Conservation (phyloP, 257 asterid genomes). For the Solanum ossicruentum region DNA sequence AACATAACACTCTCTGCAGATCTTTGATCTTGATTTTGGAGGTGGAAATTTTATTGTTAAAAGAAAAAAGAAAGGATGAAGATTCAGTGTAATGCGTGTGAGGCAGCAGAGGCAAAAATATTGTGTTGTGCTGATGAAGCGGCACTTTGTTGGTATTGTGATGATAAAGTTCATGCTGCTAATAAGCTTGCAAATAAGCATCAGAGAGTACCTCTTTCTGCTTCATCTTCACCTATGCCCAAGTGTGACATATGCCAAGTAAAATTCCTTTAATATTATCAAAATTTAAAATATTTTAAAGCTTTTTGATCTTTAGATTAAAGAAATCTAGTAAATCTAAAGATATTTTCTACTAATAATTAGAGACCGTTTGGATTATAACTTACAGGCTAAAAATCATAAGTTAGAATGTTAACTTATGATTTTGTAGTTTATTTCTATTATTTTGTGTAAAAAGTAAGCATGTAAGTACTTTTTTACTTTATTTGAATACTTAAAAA, state of each 20-base stretch:
- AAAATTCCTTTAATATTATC: too few species aligned
- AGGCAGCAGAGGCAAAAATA: conserved; percentile 60
- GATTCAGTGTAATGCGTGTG: conserved; percentile 84
- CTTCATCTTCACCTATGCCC: conserved; percentile 52
- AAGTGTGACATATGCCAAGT: conserved; percentile 93
- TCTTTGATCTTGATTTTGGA: not conserved
- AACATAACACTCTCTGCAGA: not conserved
- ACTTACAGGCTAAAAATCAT: too few species aligned
- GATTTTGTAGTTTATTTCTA: too few species aligned
- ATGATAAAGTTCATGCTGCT: conserved; percentile 62
- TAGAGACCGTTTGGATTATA: too few species aligned
- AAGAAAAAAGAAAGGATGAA: conserved; percentile 23
- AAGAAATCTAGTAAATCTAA: too few species aligned
- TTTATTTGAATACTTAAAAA: too few species aligned
- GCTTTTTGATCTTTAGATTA: too few species aligned
- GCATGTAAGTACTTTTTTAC: too few species aligned
- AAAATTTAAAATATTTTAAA: too few species aligned
- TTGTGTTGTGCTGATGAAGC: conserved; percentile 93
- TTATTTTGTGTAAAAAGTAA: too few species aligned
- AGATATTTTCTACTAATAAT: too few species aligned
- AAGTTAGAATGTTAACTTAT: too few species aligned
- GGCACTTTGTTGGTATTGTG: conserved; percentile 62
- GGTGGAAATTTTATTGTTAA: not conserved
- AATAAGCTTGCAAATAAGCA: conserved; percentile 69
- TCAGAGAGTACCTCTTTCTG: conserved; percentile 60